Evolutionary conservation across 73 alveolate genomes (phyloP), one percentile per base, ranked within the genome.

Genomic region (Durusdinium trenchii): DNA sequence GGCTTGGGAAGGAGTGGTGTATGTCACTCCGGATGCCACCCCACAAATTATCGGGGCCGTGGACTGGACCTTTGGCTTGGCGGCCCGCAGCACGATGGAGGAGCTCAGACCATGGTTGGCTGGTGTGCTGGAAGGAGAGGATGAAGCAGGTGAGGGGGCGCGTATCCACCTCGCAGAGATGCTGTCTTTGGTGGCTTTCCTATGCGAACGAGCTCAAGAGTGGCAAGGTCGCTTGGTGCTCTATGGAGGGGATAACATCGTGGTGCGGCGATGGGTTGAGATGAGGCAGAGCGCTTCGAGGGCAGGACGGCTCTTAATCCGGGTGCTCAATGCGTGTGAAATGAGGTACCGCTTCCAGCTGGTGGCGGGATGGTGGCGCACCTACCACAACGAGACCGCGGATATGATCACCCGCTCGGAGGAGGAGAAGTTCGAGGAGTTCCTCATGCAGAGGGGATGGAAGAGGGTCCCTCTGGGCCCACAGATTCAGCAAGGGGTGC

Each of bases 371-470:
- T 78, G 61, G 64, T 42, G 54, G 54, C 61, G 90, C 4, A 78
- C 90, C 42, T 78, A 7, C 64, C 90, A 78, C 90, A 78, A 78
- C 42, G 45, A 23, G 20, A 47, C n/a, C 90, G 84, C 95, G 50
- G 95, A 86, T 46, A 14, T 38, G 36, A 6, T 60, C 3, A 60
- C 95, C 69, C 48, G 95, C 5, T 86, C 84, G 84, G 1, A 57
- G 20, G 84, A 62, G 28, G 82, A 47, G 76, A 73, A 83, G 73
- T 83, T 48, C 35, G 40, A 48, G 38, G 35, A 18, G 78, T 20
- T 48, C 51, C 47, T 35, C 52, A 20, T 16, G 46, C 69, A 46
- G 38, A 48, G 18, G 30, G 51, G 71, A 0, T 51, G 40, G 36
- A 0, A 0, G 9, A 48, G 35, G 26, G 94, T 83, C 40, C 48